phyloP scores from a whole-genome alignment of 2,329 filamentous ascomycete genomes.

The Colletotrichum trifolii region DNA sequence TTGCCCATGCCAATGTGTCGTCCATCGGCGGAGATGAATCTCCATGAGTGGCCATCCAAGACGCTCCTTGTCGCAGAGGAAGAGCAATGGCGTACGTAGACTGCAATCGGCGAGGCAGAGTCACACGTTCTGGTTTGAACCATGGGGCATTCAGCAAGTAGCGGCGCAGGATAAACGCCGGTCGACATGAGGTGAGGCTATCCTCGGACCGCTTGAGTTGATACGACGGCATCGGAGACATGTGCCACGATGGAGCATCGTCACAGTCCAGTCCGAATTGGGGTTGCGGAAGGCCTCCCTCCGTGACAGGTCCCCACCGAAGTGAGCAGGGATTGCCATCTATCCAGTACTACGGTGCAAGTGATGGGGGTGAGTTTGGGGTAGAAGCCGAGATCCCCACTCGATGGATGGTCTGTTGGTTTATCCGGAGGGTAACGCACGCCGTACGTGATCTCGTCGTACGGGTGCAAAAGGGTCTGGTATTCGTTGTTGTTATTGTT shows the following conservation, averaged over 20 bases:
- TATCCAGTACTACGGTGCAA: neutral
- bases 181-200: slow-evolving; percentile 18
- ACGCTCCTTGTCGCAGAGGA: neutral
- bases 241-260: neutral
- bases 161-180: neutral
- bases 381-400: slow-evolving; percentile 15
- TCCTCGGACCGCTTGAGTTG: neutral
- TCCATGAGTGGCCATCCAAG: neutral
- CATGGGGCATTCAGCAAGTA: neutral
- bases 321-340: slow-evolving; percentile 1
- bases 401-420: slow-evolving; percentile 2
- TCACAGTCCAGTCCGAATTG: neutral
- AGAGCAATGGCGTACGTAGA: neutral
- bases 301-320: slow-evolving; percentile 26
- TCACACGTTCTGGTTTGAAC: neutral
- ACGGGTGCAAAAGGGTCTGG: no score
- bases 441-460: no score
- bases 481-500: no score
- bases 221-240: slow-evolving; percentile 18
- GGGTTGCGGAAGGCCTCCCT: slow-evolving; percentile 24
- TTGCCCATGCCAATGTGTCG: no score
- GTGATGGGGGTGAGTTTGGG: slow-evolving; percentile 17
- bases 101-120: slow-evolving; percentile 19
- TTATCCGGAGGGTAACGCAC: no score
- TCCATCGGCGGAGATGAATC: slow-evolving; percentile 17